These are phyloP conservation scores for Medakamo hakoo DNA, from an alignment of 139 green algal genomes.

Conservation along the genomic window DNA sequence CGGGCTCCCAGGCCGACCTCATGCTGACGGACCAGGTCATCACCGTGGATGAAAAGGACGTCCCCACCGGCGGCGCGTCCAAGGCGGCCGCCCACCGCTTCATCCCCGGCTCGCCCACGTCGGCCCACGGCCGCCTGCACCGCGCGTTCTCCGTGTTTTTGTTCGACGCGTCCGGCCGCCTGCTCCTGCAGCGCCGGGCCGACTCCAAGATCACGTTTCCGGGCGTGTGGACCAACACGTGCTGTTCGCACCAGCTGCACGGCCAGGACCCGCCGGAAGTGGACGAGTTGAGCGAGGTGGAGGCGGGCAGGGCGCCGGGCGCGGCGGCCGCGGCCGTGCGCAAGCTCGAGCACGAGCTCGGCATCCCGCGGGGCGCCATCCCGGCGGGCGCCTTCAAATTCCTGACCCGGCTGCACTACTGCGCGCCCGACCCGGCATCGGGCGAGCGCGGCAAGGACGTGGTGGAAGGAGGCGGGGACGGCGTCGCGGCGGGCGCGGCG, in stretches of 20 bases:
- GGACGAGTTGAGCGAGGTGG: constrained; percentile 22
- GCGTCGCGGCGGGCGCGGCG: too few relatives aligned
- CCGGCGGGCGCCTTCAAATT: constrained; percentile 49
- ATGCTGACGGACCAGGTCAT: constrained; percentile 85
- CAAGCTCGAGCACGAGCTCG: constrained; percentile 87
- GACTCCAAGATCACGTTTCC: constrained; percentile 91
- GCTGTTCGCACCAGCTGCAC: constrained; percentile 85
- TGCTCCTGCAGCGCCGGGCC: constrained; percentile 84
- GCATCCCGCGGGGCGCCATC: constrained; percentile 41
- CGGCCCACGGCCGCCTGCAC: constrained; percentile 62
- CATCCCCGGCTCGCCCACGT: constrained; percentile 2
- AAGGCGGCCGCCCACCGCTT: constrained; percentile 69
- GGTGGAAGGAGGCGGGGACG: constrained; percentile 12
- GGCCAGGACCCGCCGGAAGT: constrained; percentile 47
- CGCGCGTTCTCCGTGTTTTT: constrained; percentile 93
- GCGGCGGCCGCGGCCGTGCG: constrained; percentile 51
- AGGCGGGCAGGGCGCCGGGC: constrained; percentile 25
- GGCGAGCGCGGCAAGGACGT: constrained; percentile 19
- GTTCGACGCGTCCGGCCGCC: constrained; percentile 64
- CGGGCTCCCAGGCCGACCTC: constrained; percentile 51
- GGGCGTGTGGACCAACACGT: constrained; percentile 93
- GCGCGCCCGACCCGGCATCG: constrained; percentile 39
- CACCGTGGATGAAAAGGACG: constrained; percentile 70
- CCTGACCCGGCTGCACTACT: constrained; percentile 88
- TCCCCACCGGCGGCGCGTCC: constrained; percentile 47